A percentile compares a stretch with the other conserved stretches of the same genome.
Conservation (phyloP, 2,329 filamentous ascomycete species). For the Aureobasidium musti region DNA sequence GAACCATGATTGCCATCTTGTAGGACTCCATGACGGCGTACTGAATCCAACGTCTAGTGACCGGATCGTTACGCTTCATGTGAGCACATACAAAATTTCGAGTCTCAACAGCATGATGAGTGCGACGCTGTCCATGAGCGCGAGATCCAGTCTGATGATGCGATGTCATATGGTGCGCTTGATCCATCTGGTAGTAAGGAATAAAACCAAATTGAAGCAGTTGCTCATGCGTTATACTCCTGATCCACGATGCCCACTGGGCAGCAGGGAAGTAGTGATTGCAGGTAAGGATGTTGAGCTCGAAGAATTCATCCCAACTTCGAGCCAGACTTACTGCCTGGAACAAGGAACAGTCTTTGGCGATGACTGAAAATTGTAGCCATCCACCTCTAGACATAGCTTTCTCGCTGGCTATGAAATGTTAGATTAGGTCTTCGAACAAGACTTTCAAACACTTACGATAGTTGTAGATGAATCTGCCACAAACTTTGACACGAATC, state of each 20-base stretch:
- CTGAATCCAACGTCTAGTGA: slow-evolving; percentile 48
- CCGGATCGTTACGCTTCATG: slow-evolving; percentile 48
- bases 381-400: slow-evolving; percentile 51
- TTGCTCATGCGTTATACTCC: slow-evolving; percentile 45
- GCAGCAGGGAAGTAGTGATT: slow-evolving; percentile 53
- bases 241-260: slow-evolving; percentile 50
- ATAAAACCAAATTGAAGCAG: slow-evolving; percentile 48
- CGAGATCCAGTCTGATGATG: slow-evolving; percentile 37
- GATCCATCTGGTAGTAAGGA: slow-evolving; percentile 42
- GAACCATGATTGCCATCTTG: slow-evolving; percentile 45
- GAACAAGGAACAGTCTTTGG: slow-evolving; percentile 51
- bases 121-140: slow-evolving; percentile 40
- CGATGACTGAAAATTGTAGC: slow-evolving; percentile 55
- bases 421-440: background rate
- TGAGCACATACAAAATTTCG: slow-evolving; percentile 49
- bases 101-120: slow-evolving; percentile 41
- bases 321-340: slow-evolving; percentile 52
- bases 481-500: slow-evolving; percentile 52
- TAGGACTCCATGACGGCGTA: slow-evolving; percentile 47
- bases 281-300: slow-evolving; percentile 50
- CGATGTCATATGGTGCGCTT: slow-evolving; percentile 40
- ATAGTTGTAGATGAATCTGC: slow-evolving; percentile 55
- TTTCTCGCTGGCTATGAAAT: slow-evolving; percentile 42
- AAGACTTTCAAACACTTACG: slow-evolving; percentile 35
- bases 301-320: slow-evolving; percentile 55